Percentiles rank a stretch among this genome's conserved stretches.
Conservation (phyloP, 2,329 filamentous ascomycete genomes). For the Cercospora berteroae region DNA sequence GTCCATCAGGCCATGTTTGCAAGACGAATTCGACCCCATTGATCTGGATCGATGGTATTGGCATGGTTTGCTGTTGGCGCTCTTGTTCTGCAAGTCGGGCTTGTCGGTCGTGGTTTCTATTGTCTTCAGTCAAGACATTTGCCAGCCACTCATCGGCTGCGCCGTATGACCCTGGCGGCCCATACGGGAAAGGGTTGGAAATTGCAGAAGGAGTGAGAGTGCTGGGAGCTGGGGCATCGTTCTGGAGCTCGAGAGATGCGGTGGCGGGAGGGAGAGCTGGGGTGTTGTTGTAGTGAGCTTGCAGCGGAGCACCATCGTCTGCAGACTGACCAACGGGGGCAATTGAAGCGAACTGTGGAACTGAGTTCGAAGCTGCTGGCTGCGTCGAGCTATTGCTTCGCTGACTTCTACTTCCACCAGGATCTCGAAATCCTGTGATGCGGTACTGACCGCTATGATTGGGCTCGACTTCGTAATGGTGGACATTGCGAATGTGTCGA, state of each 20-base stretch:
- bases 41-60: neutral
- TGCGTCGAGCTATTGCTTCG: neutral
- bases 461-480: neutral
- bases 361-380: neutral
- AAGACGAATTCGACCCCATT: neutral
- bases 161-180: neutral
- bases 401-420: neutral
- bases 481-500: neutral
- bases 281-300: neutral
- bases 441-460: neutral
- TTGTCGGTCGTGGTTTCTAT: neutral
- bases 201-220: neutral
- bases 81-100: neutral
- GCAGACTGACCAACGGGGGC: neutral
- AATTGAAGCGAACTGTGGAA: neutral
- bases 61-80: neutral
- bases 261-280: neutral
- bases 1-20: neutral
- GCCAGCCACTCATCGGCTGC: neutral
- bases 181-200: neutral
- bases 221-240: neutral
- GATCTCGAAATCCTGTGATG: neutral
- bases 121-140: neutral
- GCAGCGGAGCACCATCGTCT: neutral
- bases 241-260: neutral